Percentiles rank a stretch among this genome's conserved stretches.
Evolutionary conservation across 805 yeast species (phyloP).

Genomic region (Saccharomyces jurei): DNA sequence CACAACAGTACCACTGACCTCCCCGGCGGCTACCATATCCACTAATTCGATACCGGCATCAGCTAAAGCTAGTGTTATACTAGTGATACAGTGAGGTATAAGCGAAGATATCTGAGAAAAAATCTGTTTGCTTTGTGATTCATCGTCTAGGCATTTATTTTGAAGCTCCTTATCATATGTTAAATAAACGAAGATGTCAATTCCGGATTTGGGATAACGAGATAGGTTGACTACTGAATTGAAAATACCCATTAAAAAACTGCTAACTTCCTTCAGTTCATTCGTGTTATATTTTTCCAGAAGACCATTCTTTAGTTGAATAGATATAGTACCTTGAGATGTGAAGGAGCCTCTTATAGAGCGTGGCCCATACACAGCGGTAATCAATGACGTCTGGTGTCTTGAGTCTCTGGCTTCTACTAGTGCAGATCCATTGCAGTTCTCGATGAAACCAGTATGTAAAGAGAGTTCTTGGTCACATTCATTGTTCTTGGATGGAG

Average conservation of each 20-base stretch:
- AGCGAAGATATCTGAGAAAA: conserved; percentile 30
- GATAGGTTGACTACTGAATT: conserved; percentile 39
- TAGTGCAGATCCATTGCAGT: conserved; percentile 78
- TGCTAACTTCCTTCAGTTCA: conserved; percentile 36
- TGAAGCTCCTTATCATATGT: conserved; percentile 34
- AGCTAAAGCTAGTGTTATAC: conserved; percentile 62
- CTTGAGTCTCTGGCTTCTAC: conserved; percentile 46
- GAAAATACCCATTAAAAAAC: conserved; percentile 32
- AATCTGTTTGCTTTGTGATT: conserved; percentile 22
- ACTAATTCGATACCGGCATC: conserved; percentile 78
- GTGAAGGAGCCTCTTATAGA: conserved; percentile 72
- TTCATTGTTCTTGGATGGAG: conserved; percentile 6
- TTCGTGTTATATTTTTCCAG: conserved; percentile 18
- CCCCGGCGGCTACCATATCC: conserved; percentile 68
- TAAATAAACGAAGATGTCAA: conserved; percentile 66
- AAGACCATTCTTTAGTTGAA: conserved; percentile 35
- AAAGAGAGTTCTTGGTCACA: conserved; percentile 35
- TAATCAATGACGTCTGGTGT: conserved; percentile 43
- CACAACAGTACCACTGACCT: conserved; percentile 36
- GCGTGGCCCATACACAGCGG: conserved; percentile 80
- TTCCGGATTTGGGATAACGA: conserved; percentile 84
- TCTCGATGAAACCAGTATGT: conserved; percentile 58
- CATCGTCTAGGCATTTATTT: conserved; percentile 10
- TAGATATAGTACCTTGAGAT: conserved; percentile 57
- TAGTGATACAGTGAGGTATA: conserved; percentile 32